Percentiles rank a stretch among this genome's conserved stretches.
These are phyloP conservation scores for Hepatocystis sp. DNA, from an alignment of 169 alveolate species.

Conservation along the genomic window DNA sequence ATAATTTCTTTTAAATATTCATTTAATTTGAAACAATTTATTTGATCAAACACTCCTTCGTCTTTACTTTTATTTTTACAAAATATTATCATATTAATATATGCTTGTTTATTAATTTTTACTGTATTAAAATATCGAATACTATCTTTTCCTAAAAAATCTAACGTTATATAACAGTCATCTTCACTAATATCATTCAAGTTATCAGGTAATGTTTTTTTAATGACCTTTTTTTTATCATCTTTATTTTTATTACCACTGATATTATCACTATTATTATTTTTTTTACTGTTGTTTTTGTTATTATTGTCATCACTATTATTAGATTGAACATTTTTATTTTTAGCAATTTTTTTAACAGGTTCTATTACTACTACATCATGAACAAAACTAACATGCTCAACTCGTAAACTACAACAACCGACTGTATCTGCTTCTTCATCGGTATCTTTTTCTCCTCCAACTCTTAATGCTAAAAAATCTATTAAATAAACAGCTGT, in stretches of 20 bases:
- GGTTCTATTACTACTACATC: no score
- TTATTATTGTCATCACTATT: not conserved
- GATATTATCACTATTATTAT: no score
- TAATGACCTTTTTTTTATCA: constrained; percentile 73
- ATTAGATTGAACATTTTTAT: constrained; percentile 4
- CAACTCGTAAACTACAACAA: constrained; percentile 98
- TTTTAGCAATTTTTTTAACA: constrained; percentile 41
- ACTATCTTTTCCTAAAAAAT: constrained; percentile 98
- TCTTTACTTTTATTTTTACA: constrained; percentile 91
- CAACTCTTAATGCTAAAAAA: constrained; percentile 99
- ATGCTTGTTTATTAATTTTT: constrained; percentile 89
- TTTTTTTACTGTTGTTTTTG: constrained; percentile 31
- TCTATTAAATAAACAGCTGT: constrained; percentile 99
- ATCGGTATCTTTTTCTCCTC: constrained; percentile 99
- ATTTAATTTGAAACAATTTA: constrained; percentile 89
- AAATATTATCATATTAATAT: constrained; percentile 85
- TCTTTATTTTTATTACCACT: no score
- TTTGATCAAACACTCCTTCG: constrained; percentile 94
- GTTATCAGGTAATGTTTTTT: constrained; percentile 29
- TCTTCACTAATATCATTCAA: constrained; percentile 35
- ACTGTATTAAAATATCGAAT: constrained; percentile 97
- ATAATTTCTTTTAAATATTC: constrained; percentile 96
- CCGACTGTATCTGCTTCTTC: constrained; percentile 99
- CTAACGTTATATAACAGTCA: constrained; percentile 89
- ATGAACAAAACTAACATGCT: constrained; percentile 92